Base-by-base conservation (phyloP, 2,329 filamentous ascomycete species). In the Ophiostoma sp. region DNA sequence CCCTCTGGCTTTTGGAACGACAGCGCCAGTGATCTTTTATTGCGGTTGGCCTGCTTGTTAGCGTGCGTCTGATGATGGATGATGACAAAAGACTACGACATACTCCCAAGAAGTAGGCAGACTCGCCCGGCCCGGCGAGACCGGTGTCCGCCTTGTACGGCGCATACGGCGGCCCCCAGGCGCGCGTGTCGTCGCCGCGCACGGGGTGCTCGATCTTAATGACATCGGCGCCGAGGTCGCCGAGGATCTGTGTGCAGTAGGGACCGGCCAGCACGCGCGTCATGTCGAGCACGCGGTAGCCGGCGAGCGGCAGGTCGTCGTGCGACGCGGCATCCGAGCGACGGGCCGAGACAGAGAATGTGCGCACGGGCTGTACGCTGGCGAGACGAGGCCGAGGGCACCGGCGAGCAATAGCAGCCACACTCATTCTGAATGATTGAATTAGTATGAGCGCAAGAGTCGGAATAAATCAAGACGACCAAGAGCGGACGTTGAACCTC, bases 151-250 rank as follows among this genome's bases (percentile, higher is more conserved):
- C 77, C 71, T 84, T 85, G 76, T 96, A 96, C 66, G 86, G 82
- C 7, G 95, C 95, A 77, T 95, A 99, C 1, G 95, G 95, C 38
- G 95, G 95, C 0, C 95, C 95, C 95, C 95, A 99, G 66, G 93
- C 93, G 74, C 95, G 83, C 9, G 95, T 99, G 76, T 99, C 95
- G 76, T 99, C 95, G 49, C 92, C 95, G 69, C 92, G 85, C 5
- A 87, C 87, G 4, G 95, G 95, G 78, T 99, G 95, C 79, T 99
- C 95, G 71, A 99, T 86, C 79, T 99, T 99, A 80, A 99, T 97
- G 44, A 99, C 88, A 77, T 99, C 94, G 72, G 95, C 95, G 72
- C 93, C 95, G 74, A 99, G 84, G 79, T 99, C 95, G 68, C 94
- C 95, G 9, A 99, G 81, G 67, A 99, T 97, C 78, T 99, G 95